Conservation (phyloP, 1,284 basidiomycete genomes). For the Lentinus polychrous region DNA sequence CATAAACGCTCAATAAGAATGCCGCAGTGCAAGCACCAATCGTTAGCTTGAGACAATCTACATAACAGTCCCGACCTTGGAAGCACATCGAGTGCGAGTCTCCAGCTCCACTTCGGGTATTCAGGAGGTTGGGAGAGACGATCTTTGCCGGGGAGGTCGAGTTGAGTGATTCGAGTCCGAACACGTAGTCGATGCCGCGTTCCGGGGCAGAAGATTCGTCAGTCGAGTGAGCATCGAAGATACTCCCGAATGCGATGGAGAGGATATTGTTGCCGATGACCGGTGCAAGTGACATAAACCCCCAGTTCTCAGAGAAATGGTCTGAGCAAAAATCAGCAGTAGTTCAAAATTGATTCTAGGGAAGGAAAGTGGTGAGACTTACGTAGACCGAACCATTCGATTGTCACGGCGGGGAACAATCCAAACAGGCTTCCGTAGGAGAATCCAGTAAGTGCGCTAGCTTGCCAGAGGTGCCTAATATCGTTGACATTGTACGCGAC, state of each 20-base stretch:
- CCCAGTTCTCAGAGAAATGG: slow-evolving; percentile 84
- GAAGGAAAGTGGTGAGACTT: slow-evolving; percentile 21
- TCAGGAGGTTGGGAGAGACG: not conserved
- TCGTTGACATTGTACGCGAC: slow-evolving; percentile 48
- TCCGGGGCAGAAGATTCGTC: slow-evolving; percentile 3
- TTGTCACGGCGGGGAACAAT: slow-evolving; percentile 64
- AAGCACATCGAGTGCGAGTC: slow-evolving; percentile 36
- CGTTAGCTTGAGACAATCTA: slow-evolving; percentile 44
- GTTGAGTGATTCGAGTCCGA: not conserved
- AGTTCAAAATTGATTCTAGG: not conserved
- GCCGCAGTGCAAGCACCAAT: slow-evolving; percentile 38
- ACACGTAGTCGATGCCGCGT: not conserved
- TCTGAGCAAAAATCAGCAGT: slow-evolving; percentile 26
- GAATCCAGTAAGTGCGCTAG: slow-evolving; percentile 66
- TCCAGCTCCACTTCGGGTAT: slow-evolving; percentile 22
- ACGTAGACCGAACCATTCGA: slow-evolving; percentile 87
- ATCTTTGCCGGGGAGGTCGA: too few species aligned
- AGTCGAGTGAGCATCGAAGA: slow-evolving; percentile 65
- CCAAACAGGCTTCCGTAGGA: slow-evolving; percentile 80
- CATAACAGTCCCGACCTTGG: slow-evolving; percentile 45
- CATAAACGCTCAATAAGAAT: slow-evolving; percentile 41
- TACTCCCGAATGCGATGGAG: slow-evolving; percentile 76
- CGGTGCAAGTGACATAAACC: slow-evolving; percentile 73
- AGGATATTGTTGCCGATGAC: slow-evolving; percentile 80
- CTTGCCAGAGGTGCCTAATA: slow-evolving; percentile 67